Base-by-base conservation (phyloP, 2,329 filamentous ascomycete genomes). In the Cyphellophora attinorum region DNA sequence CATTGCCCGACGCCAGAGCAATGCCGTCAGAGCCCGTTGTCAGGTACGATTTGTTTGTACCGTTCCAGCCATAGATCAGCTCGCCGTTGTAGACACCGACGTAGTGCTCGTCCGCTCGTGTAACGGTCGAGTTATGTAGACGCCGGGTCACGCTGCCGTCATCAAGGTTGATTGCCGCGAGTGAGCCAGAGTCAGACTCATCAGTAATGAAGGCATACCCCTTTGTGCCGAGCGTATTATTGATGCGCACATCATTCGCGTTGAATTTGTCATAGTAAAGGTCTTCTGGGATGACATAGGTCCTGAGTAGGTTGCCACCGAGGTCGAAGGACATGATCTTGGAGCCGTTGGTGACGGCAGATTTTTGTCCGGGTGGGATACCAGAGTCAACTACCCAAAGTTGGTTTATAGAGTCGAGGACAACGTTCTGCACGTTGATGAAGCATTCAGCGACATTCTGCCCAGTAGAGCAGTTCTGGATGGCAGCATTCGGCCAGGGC, bases 341-440 rank as follows among this genome's bases (percentile, higher is more conserved):
- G 3, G 60, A 57, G 2, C 59, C 60, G 5, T 54, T 51, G 6
- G 51, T 46, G 0, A 55, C 31, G 3, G 60, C 51, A 11, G 32
- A 35, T 35, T 41, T 44, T 37, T 37, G 47, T 6, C 52, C 51
- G 19, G 52, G 51, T 8, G 51, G 50, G 28, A 64, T 60, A 2
- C 61, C 61, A 19, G 49, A 59, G 40, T 64, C 61, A 11, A 65
- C 51, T 5, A 62, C 47, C 59, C 60, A 65, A 8, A 65, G 47
- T 27, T 57, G 54, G 13, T 54, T 52, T 6, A 52, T 38, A 5
- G 54, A 51, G 37, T 64, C 61, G 8, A 61, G 51, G 5, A 64
- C 56, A n/a, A 64, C 51, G 31, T 64, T 65, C 42, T 64, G 61
- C 3, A 64, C 58, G 34, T 65, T 65, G 48, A 64, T 54, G 48